Percentiles rank a stretch among this genome's conserved stretches.
phyloP scores from a whole-genome alignment of 2,329 filamentous ascomycete species.

The Tolypocladium album region DNA sequence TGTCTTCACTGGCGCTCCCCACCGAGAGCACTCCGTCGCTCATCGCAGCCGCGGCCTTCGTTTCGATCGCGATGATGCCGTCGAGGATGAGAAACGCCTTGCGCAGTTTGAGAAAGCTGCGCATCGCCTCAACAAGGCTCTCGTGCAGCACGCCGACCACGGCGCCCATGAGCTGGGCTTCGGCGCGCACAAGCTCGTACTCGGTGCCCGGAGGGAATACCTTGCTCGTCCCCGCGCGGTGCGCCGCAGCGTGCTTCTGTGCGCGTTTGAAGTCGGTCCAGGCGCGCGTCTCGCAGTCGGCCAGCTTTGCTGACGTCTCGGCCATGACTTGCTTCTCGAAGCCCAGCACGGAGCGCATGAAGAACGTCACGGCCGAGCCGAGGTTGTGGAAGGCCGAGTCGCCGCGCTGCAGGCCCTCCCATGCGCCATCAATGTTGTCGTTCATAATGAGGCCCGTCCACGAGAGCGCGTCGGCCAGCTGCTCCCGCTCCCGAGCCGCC shows the following conservation, averaged over 20 bases:
- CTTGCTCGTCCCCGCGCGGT: slow-evolving; percentile 17
- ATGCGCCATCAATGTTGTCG: slow-evolving; percentile 80
- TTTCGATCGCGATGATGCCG: slow-evolving; percentile 65
- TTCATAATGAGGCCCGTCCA: slow-evolving; percentile 70
- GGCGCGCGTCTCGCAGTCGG: slow-evolving; percentile 65
- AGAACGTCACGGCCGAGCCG: slow-evolving; percentile 69
- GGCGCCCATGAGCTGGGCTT: slow-evolving; percentile 81
- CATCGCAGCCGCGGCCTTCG: slow-evolving; percentile 31
- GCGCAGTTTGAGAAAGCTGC: slow-evolving; percentile 83
- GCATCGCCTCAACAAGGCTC: slow-evolving; percentile 81
- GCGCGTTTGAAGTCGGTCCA: slow-evolving; percentile 68
- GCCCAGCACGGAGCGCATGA: slow-evolving; percentile 76
- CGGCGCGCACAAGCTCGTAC: slow-evolving; percentile 72
- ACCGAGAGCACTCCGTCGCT: slow-evolving; percentile 11
- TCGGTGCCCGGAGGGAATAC: slow-evolving; percentile 79
- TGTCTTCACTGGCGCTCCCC: slow-evolving; percentile 9
- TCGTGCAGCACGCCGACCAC: slow-evolving; percentile 86
- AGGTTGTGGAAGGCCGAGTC: slow-evolving; percentile 83
- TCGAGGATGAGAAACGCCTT: slow-evolving; percentile 82
- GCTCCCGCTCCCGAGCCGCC: slow-evolving; percentile 30
- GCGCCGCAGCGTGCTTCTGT: slow-evolving; percentile 44
- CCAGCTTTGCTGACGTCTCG: slow-evolving; percentile 63
- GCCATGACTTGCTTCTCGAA: slow-evolving; percentile 90
- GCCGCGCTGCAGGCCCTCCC: slow-evolving; percentile 58
- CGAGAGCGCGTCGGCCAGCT: slow-evolving; percentile 49